Evolutionary conservation across 2,329 filamentous ascomycete genomes (phyloP).

Genomic region (Colletotrichum theobromicola): DNA sequence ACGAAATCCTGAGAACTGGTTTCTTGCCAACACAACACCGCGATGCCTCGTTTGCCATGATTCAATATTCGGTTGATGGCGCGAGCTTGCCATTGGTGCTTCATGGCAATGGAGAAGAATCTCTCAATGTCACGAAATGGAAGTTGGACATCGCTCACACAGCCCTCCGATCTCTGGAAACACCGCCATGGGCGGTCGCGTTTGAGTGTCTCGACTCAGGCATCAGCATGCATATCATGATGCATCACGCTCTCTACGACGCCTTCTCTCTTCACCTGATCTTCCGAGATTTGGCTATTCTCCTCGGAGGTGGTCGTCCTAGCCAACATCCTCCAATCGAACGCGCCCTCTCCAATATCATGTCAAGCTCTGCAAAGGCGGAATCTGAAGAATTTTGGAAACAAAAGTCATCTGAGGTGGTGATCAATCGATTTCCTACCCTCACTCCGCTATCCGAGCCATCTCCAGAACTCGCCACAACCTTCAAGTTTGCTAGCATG

Average conservation of each 20-base stretch:
- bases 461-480: neutral
- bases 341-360: conserved; percentile 44
- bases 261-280: conserved; percentile 74
- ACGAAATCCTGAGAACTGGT: conserved; percentile 79
- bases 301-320: conserved; percentile 27
- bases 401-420: conserved; percentile 52
- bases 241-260: conserved; percentile 88
- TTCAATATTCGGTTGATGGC: conserved; percentile 54
- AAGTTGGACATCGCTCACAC: conserved; percentile 32
- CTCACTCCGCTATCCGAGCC: conserved; percentile 66
- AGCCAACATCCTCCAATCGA: conserved; percentile 30
- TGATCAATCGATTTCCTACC: conserved; percentile 76
- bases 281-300: conserved; percentile 58
- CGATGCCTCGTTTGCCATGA: conserved; percentile 74
- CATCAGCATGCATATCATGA: conserved; percentile 47
- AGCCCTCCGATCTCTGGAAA: conserved; percentile 50
- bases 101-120: neutral
- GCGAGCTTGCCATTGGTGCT: conserved; percentile 25
- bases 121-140: conserved; percentile 42
- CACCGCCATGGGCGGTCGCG: conserved; percentile 68
- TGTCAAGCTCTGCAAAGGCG: conserved; percentile 35
- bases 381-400: conserved; percentile 67
- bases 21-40: conserved; percentile 69
- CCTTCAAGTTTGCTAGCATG: conserved; percentile 20
- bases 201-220: conserved; percentile 40